Evolutionary conservation across 2,329 filamentous ascomycete species (phyloP), one percentile per base, ranked within the genome.

Genomic region (Trichoderma oligosporum): DNA sequence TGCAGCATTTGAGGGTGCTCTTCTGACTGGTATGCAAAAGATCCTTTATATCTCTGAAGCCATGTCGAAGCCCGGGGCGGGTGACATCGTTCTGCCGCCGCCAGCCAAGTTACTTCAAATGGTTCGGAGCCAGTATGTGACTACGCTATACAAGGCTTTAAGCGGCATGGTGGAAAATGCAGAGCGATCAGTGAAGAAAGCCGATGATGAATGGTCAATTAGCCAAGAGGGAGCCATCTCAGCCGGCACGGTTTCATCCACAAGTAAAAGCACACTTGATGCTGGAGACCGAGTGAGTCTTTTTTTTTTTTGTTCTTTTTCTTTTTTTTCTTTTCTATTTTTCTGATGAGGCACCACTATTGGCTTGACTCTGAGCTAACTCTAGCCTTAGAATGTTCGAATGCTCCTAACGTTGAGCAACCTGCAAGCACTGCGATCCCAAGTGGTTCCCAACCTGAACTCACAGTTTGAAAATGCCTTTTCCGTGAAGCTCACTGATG

Each of bases 131-230:
- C 91, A 96, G 68, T 99, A 99, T 67, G 91, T 96, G 14, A 91
- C 88, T 6, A 96, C 92, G 58, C 76, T 99, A 41, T 97, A 97
- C 73, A 96, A 96, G 71, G 91, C 91, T 6, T 76, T 99, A 35
- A 95, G 90, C 65, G 94, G 93, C 20, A 93, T 99, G 85, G 91
- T 99, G 1, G 94, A 97, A 73, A 97, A 96, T 71, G 93, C 94
- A 3, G 91, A 97, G 73, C 84, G 85, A 57, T 82, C 86, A 3
- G 71, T 85, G 12, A 83, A 85, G 63, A 84, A 83, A 63, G 76
- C 82, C 1, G 84, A 87, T 44, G 81, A 84, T 59, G 81, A 84
- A 57, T 85, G 82, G 82, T 80, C 76, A 0, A 75, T 77, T 3
- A 77, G 80, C 14, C 65, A 69, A 16, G 78, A 81, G 12, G 68